A percentile compares a stretch with the other conserved stretches of the same genome.
Conservation (phyloP, 371 early-diverging fungal species). For the Mortierella polycephala region DNA sequence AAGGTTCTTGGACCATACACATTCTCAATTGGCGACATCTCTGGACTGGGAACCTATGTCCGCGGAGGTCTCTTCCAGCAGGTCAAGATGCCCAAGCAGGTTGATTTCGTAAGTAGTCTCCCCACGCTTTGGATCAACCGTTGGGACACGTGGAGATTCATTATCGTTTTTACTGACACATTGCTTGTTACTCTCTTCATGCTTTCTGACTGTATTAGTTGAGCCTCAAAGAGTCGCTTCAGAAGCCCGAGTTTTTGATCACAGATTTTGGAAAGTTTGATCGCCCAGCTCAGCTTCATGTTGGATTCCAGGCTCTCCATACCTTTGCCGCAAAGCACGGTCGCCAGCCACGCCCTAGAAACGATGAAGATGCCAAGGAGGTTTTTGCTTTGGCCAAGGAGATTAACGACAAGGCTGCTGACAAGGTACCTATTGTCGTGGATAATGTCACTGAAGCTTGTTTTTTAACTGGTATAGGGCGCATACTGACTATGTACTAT, state of each 20-base stretch:
- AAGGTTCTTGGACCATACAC: constrained; percentile 94
- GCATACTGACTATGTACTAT: background rate
- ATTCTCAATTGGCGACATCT: constrained; percentile 94
- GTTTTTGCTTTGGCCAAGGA: constrained; percentile 62
- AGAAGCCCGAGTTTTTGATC: constrained; percentile 85
- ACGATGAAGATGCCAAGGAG: constrained; percentile 69
- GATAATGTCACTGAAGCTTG: constrained; percentile 3
- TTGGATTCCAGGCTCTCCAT: constrained; percentile 94
- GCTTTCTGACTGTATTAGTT: constrained; percentile 54
- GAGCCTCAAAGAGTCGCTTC: constrained; percentile 80
- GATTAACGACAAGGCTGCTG: constrained; percentile 58
- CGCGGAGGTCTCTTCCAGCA: constrained; percentile 93
- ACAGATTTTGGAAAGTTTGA: constrained; percentile 99
- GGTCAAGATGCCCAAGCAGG: constrained; percentile 89
- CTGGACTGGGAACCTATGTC: constrained; percentile 75
- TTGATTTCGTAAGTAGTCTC: constrained; percentile 78
- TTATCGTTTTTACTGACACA: too few relatives aligned
- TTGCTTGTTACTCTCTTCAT: background rate
- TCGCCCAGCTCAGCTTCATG: constrained; percentile 89
- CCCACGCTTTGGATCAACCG: too few relatives aligned
- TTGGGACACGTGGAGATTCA: too few relatives aligned
- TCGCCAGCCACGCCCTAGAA: constrained; percentile 76
- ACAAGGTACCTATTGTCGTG: constrained; percentile 31
- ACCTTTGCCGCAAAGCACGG: constrained; percentile 72
- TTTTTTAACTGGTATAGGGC: background rate